Evolutionary conservation across 2,329 filamentous ascomycete genomes (phyloP).

Genomic region (Monilinia vaccinii-corymbosi): DNA sequence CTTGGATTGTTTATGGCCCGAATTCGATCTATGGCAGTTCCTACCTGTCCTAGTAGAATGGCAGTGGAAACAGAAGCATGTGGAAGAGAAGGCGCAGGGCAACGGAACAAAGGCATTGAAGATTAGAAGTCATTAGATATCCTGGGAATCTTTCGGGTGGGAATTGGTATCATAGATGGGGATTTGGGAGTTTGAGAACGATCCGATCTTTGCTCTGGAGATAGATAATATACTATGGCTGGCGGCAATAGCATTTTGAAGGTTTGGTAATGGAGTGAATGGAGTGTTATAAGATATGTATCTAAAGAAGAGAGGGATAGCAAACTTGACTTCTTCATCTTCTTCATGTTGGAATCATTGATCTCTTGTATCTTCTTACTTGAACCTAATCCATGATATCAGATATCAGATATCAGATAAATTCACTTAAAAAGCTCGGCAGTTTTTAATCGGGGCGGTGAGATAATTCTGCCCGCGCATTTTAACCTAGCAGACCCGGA

Average conservation of each 20-base stretch:
- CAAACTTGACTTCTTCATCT: neutral
- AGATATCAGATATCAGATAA: too few relatives aligned
- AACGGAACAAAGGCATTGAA: conserved; percentile 15
- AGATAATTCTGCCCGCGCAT: conserved; percentile 6
- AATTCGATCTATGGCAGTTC: conserved; percentile 91
- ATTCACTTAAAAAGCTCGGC: conserved; percentile 1
- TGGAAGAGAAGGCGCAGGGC: conserved; percentile 24
- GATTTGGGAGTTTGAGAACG: neutral
- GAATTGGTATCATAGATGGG: neutral
- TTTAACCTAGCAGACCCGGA: conserved; percentile 6
- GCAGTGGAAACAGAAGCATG: conserved; percentile 48
- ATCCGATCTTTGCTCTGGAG: neutral
- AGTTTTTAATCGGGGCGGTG: conserved; percentile 1
- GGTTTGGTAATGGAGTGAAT: neutral
- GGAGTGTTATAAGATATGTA: neutral
- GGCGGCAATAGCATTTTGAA: neutral
- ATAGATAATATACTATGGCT: neutral
- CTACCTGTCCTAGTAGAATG: conserved; percentile 88
- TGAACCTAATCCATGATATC: neutral
- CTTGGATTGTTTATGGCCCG: conserved; percentile 85
- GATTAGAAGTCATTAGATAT: conserved; percentile 16
- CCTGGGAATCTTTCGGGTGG: neutral
- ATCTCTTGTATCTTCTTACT: neutral
- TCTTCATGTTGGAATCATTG: neutral
- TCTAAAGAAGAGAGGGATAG: neutral